Evolutionary conservation across 2,329 filamentous ascomycete species (phyloP), one percentile per base, ranked within the genome.

Genomic region (Trichoderma sp.): DNA sequence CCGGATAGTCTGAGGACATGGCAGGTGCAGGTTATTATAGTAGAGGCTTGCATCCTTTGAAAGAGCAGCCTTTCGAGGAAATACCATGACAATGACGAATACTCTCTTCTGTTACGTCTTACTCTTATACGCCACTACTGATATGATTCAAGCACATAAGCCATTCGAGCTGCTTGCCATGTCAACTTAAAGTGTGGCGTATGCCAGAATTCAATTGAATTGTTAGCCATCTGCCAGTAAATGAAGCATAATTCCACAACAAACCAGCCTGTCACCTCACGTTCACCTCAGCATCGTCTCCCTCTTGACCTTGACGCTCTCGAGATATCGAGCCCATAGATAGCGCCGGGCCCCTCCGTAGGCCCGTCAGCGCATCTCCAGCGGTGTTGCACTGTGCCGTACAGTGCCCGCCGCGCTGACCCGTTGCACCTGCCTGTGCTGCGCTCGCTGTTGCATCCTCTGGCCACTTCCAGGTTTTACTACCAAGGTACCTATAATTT

Each of bases 341-440:
- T 40, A 40, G 37, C 16, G 19, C 40, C 16, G 7, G 40, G 2
- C 40, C 40, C 40, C 40, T 43, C 27, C 27, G 37, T 40, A 40
- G 63, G 64, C 37, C 59, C 58, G 40, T 40, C 33, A 55, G 29
- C 40, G 40, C 7, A n/a, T 43, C 40, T 11, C 21, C 14, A 58
- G 29, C 29, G 27, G 5, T 19, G 11, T 6, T 52, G 33, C 35
- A 59, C 43, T 52, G 60, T 53, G 49, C 40, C 43, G 58, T 62
- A 68, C 57, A 35, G 58, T 55, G 59, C 29, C 29, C 47, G 31
- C 49, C 21, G n/a, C 57, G 52, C 65, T 68, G 65, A 61, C 65
- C 47, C 65, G 37, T 58, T 55, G n/a, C 63, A 66, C 63, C 63
- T 58, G 59, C 53, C 53, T 59, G 59, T 47, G 58, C 43, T 47